Evolutionary conservation across 2,329 filamentous ascomycete genomes (phyloP), one percentile per base, ranked within the genome.

Genomic region (Penicillium hordei): DNA sequence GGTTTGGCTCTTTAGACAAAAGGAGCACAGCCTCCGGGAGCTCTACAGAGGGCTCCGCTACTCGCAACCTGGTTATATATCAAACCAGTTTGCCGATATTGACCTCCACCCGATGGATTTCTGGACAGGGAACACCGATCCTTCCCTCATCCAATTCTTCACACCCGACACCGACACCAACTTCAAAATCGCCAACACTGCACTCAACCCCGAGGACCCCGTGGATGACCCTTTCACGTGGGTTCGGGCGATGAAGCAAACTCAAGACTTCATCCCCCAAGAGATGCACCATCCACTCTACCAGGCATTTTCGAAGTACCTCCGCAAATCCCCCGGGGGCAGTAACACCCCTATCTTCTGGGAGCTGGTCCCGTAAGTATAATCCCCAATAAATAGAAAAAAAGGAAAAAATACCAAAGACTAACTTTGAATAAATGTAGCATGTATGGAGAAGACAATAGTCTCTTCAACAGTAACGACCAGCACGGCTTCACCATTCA

Each of bases 381-480:
- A 21, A 34, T 19, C 4, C 31, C 25, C 7, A 21, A 19, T 23
- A 6, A 5, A 33, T 13, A 13, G 12, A 31, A 33, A 13, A 13
- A 23, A n/a, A n/a, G n/a, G n/a, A n/a, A n/a, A n/a, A n/a, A n/a
- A n/a, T n/a, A n/a, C n/a, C 1, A 9, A 5, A 21, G 1, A 23
- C 40, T 57, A 40, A 57, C 5, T 1, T 17, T 13, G 5, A 8
- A 3, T 15, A 4, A 51, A 52, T 23, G 9, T 33, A 52, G 52
- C 13, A 25, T 40, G 33, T 15, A 33, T 33, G 6, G 21, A 19
- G 19, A 57, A 19, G 34, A 29, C 1, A 17, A 4, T 3, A 4
- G 27, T 27, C 48, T 52, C 19, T 56, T 45, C 48, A 34, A 46
- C 48, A 52, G 48, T 34, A 52, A 45, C 13, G 54, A 57, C 27